These are phyloP conservation scores for Sanchytrium tribonematis DNA, from an alignment of 371 early-diverging fungal species.

Conservation along the genomic window DNA sequence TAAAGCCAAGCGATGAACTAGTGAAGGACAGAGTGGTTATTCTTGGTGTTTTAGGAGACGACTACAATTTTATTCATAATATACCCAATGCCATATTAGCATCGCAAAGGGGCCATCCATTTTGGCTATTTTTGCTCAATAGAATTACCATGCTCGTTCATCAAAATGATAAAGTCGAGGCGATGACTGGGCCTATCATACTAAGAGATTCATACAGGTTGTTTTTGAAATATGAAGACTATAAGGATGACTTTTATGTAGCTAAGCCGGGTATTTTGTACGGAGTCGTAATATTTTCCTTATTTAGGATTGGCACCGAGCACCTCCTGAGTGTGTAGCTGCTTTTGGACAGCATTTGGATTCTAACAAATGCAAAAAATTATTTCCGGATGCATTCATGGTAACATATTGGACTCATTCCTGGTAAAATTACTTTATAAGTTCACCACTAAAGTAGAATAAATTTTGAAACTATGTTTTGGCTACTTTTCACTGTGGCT, in stretches of 20 bases:
- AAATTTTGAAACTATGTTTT: too few species aligned
- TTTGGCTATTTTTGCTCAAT: constrained; percentile 3
- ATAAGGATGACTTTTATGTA: not conserved
- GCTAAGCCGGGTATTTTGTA: not conserved
- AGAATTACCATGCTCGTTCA: not conserved
- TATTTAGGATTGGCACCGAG: too few species aligned
- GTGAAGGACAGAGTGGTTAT: not conserved
- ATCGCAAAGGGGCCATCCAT: constrained; percentile 1
- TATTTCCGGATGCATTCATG: not conserved
- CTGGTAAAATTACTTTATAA: too few species aligned
- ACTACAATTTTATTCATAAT: not conserved
- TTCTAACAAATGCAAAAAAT: not conserved
- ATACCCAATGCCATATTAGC: constrained; percentile 4
- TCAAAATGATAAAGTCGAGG: not conserved
- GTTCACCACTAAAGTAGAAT: too few species aligned
- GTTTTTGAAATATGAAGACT: not conserved
- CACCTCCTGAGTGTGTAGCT: not conserved
- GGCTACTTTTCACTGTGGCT: not conserved
- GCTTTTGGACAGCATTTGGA: not conserved
- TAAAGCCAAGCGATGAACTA: not conserved
- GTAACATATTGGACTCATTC: not conserved
- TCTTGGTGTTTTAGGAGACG: not conserved
- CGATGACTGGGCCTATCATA: not conserved
- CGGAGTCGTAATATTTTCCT: too few species aligned
- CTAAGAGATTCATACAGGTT: not conserved